phyloP scores from a whole-genome alignment of 1,284 basidiomycete species.

The Dichomitus squalens region DNA sequence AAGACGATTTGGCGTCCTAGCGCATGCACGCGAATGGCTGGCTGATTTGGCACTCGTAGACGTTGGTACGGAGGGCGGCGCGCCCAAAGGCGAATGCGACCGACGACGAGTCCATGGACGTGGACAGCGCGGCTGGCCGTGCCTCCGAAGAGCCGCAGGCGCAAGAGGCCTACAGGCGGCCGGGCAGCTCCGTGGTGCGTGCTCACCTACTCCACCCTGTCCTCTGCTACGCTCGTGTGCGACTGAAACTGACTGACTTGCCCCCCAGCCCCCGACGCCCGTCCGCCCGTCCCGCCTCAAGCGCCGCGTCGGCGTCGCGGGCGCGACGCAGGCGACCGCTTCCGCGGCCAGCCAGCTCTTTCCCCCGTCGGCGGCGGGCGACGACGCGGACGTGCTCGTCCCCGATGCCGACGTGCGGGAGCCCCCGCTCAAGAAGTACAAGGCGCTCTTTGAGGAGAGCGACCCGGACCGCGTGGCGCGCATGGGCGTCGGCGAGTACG shows the following conservation, averaged over 20 bases:
- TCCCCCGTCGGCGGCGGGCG: conserved; percentile 11
- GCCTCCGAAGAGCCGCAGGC: conserved; percentile 9
- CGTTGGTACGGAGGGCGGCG: conserved; percentile 27
- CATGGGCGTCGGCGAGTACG: conserved; percentile 26
- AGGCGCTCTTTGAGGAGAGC: conserved; percentile 68
- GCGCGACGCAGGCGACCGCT: conserved; percentile 11
- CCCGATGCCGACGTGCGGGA: conserved; percentile 39
- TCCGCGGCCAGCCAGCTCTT: conserved; percentile 19
- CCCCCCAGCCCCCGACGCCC: conserved; percentile 17
- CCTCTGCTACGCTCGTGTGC: not conserved
- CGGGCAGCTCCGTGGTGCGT: conserved; percentile 16
- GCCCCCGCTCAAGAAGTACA: conserved; percentile 69
- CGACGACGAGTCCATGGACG: conserved; percentile 26
- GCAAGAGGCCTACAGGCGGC: conserved; percentile 1
- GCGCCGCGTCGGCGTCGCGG: conserved; percentile 37
- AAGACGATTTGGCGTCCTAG: not conserved
- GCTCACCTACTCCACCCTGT: not conserved
- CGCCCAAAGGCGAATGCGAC: conserved; percentile 23
- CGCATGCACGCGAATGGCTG: not conserved
- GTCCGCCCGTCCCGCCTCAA: conserved; percentile 40
- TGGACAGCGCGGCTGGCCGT: conserved; percentile 7
- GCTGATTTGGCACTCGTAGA: conserved; percentile 11
- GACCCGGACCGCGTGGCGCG: conserved; percentile 47
- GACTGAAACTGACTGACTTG: too few species aligned
- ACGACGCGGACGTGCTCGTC: conserved; percentile 21